A percentile compares a stretch with the other conserved stretches of the same genome.
These are phyloP conservation scores for Fusarium chuoi DNA, from an alignment of 2,329 filamentous ascomycete genomes.

Conservation along the genomic window DNA sequence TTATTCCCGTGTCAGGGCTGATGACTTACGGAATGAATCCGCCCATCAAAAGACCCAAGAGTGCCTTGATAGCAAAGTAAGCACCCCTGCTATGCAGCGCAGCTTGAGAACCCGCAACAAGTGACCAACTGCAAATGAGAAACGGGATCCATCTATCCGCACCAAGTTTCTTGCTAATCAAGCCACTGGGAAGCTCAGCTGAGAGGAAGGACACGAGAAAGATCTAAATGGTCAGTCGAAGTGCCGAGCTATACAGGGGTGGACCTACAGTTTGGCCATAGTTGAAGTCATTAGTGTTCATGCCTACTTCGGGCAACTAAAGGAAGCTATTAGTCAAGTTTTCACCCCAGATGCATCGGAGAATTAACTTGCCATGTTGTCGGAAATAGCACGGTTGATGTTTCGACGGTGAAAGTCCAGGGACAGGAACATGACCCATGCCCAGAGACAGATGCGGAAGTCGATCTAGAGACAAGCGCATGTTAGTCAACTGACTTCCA, in stretches of 20 bases:
- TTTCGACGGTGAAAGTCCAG: conserved; percentile 59
- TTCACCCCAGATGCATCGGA: accelerated
- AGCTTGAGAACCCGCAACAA: conserved; percentile 53
- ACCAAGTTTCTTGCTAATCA: conserved; percentile 62
- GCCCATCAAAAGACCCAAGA: conserved; percentile 60
- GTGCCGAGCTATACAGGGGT: not conserved
- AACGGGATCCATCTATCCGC: conserved; percentile 59
- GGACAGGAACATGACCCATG: conserved; percentile 60
- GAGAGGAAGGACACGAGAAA: conserved; percentile 57
- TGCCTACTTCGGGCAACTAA: conserved; percentile 52
- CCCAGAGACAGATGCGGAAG: conserved; percentile 50
- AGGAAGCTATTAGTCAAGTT: not conserved
- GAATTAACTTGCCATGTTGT: conserved; percentile 48
- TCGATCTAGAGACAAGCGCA: conserved; percentile 56
- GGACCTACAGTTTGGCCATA: conserved; percentile 52
- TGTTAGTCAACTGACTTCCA: conserved; percentile 10
- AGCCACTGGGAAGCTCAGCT: conserved; percentile 60
- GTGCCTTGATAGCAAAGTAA: conserved; percentile 55
- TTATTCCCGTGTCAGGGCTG: accelerated
- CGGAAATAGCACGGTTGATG: conserved; percentile 56
- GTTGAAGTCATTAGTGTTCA: conserved; percentile 59
- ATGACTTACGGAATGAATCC: conserved; percentile 59
- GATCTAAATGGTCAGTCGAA: conserved; percentile 46
- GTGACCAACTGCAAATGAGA: conserved; percentile 54
- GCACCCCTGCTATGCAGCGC: conserved; percentile 49